Conservation (phyloP, 1,284 basidiomycete genomes). For the Somion occarium region DNA sequence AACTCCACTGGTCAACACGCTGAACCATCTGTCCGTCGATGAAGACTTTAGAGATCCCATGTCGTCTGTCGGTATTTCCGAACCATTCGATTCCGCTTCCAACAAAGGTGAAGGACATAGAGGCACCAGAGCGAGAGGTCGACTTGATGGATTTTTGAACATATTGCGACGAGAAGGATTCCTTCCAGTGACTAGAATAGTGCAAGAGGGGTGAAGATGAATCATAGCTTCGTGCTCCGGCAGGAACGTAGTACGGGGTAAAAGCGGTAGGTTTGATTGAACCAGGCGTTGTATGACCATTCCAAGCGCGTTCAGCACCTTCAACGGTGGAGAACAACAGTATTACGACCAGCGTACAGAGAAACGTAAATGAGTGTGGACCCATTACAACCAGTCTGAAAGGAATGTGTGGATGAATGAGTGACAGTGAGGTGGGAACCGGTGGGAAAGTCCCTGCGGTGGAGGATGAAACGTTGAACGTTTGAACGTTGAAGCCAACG, state of each 20-base stretch:
- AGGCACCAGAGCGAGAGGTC: constrained; percentile 45
- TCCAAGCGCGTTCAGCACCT: constrained; percentile 52
- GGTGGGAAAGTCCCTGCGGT: no score
- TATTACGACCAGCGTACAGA: constrained; percentile 22
- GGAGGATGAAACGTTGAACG: no score
- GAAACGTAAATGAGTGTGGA: constrained; percentile 19
- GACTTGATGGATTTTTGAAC: constrained; percentile 46
- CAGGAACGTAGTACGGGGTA: constrained; percentile 65
- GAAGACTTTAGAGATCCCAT: constrained; percentile 53
- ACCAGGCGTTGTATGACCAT: constrained; percentile 52
- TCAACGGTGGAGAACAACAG: constrained; percentile 5
- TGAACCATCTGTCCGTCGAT: constrained; percentile 49
- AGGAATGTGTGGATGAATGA: constrained; percentile 2
- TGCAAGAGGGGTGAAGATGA: constrained; percentile 58
- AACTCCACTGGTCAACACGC: constrained; percentile 44
- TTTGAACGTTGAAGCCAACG: no score
- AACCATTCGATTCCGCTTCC: constrained; percentile 78
- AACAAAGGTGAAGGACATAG: constrained; percentile 52
- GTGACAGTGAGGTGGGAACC: neutral
- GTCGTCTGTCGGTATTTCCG: constrained; percentile 48
- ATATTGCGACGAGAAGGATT: constrained; percentile 46
- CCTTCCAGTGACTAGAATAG: constrained; percentile 57
- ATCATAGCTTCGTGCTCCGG: constrained; percentile 66
- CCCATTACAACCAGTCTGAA: constrained; percentile 1
- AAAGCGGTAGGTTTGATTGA: constrained; percentile 44